Base-by-base conservation (phyloP, 2,329 filamentous ascomycete genomes). In the Alternaria triticina region DNA sequence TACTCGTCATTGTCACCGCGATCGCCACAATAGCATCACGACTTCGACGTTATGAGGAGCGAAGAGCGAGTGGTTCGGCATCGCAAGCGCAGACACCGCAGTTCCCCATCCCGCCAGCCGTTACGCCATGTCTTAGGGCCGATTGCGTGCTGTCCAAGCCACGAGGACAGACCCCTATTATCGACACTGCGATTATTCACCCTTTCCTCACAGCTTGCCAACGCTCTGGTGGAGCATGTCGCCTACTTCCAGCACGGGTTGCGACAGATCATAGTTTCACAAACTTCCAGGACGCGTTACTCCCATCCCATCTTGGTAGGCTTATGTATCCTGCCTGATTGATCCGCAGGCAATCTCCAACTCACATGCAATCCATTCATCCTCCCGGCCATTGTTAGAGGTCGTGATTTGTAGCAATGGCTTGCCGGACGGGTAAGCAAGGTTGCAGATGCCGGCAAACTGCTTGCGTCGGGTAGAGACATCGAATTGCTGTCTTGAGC, bases 401-500 rank as follows among this genome's bases (percentile, higher is more conserved):
- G 17, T 36, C 12, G 1, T 13, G 11, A 9, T 23, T 12, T 8
- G 25, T n/a, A 30, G 11, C 50, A 33, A 45, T 17, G 12, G 46
- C 56, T 62, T 57, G 46, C 11, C 8, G 9, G 28, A 1, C 40
- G 4, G 45, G 36, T 40, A 40, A 40, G 36, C 9, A 11, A 17
- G 36, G 36, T 25, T 47, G 30, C 50, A 36, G 13, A 55, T 17
- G 17, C 22, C 15, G 47, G 40, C n/a, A 47, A 56, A 51, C 40
- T 17, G 56, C 55, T 65, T 65, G 59, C 55, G 20, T 40, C 9
- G 12, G 25, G 25, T 50, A 51, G 45, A 59, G 49, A 62, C 61
- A 62, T 51, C 51, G 9, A 36, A 23, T 71, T 70, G 61, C 15
- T 63, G 62, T 70, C 69, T 71, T 47, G 57, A 28, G 28, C 58